phyloP scores from a whole-genome alignment of 2,329 filamentous ascomycete genomes.

The Pleomassaria siparia region DNA sequence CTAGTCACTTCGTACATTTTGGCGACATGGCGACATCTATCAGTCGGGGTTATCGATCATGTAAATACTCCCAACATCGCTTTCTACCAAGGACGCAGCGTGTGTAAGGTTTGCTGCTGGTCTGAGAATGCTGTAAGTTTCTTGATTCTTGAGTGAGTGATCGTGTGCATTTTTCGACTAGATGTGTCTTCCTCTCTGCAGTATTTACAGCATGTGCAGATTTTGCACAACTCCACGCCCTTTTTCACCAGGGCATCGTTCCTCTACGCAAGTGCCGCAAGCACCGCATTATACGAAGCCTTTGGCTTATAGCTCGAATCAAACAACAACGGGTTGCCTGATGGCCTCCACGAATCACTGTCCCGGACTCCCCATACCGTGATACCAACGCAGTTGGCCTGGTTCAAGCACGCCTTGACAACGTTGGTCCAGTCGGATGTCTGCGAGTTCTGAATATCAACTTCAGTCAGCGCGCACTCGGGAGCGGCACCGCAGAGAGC shows the following conservation, averaged over 20 bases:
- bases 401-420: slow-evolving; percentile 60
- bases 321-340: slow-evolving; percentile 48
- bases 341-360: slow-evolving; percentile 49
- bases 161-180: no score
- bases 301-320: slow-evolving; percentile 49
- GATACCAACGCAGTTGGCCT: slow-evolving; percentile 65
- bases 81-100: no score
- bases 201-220: background rate
- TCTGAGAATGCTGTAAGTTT: no score
- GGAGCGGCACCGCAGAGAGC: slow-evolving; percentile 56
- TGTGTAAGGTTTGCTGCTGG: no score
- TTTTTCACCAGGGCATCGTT: no score
- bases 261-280: slow-evolving; percentile 12
- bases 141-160: no score
- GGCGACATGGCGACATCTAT: no score
- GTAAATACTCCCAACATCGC: no score
- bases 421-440: slow-evolving; percentile 60
- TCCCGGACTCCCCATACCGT: slow-evolving; percentile 62
- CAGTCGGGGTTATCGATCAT: no score
- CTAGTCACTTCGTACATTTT: no score
- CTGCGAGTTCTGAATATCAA: slow-evolving; percentile 65
- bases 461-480: slow-evolving; percentile 68
- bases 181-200: background rate
- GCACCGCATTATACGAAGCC: slow-evolving; percentile 40
- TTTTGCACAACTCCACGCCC: background rate